Percentiles rank a stretch among this genome's conserved stretches.
These are phyloP conservation scores for Hymenoscyphus repandus DNA, from an alignment of 2,329 filamentous ascomycete genomes.

Conservation along the genomic window DNA sequence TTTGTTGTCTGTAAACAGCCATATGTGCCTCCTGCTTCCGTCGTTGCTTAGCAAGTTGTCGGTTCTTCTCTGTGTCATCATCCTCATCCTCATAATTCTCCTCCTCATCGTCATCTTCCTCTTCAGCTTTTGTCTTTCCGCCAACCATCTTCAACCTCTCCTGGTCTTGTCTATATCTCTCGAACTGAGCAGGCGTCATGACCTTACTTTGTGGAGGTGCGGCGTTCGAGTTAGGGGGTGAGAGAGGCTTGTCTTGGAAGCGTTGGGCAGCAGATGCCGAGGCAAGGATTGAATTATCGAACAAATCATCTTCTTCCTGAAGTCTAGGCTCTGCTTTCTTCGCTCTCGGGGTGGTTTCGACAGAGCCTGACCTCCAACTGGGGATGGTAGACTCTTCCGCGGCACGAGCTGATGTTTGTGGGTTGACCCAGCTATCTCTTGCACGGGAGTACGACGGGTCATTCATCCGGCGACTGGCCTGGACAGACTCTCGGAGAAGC, in stretches of 20 bases:
- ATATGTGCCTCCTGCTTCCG: conserved; percentile 88
- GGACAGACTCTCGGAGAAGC: conserved; percentile 29
- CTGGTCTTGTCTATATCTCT: conserved; percentile 72
- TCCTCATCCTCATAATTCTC: conserved; percentile 68
- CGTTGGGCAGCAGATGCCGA: conserved; percentile 26
- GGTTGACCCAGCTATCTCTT: conserved; percentile 27
- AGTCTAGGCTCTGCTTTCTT: conserved; percentile 13
- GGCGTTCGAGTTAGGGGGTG: conserved; percentile 5
- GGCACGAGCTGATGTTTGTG: conserved; percentile 16
- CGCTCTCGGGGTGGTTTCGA: conserved; percentile 23
- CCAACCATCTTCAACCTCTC: conserved; percentile 49
- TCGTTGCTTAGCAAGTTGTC: conserved; percentile 67
- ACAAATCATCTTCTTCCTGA: conserved; percentile 29
- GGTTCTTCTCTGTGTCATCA: conserved; percentile 72
- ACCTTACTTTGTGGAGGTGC: conserved; percentile 60
- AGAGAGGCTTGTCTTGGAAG: conserved; percentile 21
- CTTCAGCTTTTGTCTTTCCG: conserved; percentile 43
- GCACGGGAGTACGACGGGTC: conserved; percentile 19
- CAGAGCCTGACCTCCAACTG: conserved; percentile 19
- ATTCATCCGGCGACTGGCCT: conserved; percentile 26
- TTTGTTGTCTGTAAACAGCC: conserved; percentile 84
- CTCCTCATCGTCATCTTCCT: conserved; percentile 60
- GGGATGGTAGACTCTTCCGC: conserved; percentile 15
- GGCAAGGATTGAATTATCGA: conserved; percentile 26
- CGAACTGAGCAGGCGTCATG: conserved; percentile 87